phyloP scores from a whole-genome alignment of 352 stramenopile genomes.

The Phytophthora vignae region DNA sequence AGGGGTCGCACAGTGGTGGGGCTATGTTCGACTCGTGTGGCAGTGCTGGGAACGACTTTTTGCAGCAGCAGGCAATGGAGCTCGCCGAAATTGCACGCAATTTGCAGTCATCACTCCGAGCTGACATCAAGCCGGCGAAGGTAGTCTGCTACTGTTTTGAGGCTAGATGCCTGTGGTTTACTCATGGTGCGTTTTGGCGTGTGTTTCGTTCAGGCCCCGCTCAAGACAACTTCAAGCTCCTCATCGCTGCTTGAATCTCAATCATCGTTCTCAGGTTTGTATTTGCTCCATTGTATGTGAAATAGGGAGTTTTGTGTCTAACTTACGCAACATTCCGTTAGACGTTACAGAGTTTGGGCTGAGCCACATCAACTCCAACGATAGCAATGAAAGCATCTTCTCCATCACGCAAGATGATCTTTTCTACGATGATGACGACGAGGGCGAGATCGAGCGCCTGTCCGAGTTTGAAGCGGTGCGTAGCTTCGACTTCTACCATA shows the following conservation, averaged over 20 bases:
- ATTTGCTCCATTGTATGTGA: neutral
- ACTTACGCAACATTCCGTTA: slow-evolving; percentile 5
- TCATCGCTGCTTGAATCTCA: slow-evolving; percentile 39
- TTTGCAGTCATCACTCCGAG: slow-evolving; percentile 60
- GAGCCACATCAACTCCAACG: slow-evolving; percentile 58
- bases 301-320: slow-evolving; percentile 1
- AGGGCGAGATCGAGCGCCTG: slow-evolving; percentile 66
- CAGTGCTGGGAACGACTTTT: slow-evolving; percentile 45
- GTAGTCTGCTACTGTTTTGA: slow-evolving; percentile 4
- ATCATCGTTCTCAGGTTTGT: slow-evolving; percentile 40
- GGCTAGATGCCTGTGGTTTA: neutral
- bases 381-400: slow-evolving; percentile 56
- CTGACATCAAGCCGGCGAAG: slow-evolving; percentile 31
- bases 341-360: slow-evolving; percentile 46
- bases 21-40: slow-evolving; percentile 26
- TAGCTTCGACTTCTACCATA: neutral
- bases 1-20: slow-evolving; percentile 27
- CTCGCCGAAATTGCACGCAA: slow-evolving; percentile 70
- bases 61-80: slow-evolving; percentile 72
- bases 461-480: slow-evolving; percentile 80
- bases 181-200: slow-evolving; percentile 1
- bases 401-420: slow-evolving; percentile 65
- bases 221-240: slow-evolving; percentile 44
- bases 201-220: slow-evolving; percentile 14
- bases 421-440: slow-evolving; percentile 51